phyloP scores from a whole-genome alignment of 768 basidiomycete species.

The Royoungia palumana region DNA sequence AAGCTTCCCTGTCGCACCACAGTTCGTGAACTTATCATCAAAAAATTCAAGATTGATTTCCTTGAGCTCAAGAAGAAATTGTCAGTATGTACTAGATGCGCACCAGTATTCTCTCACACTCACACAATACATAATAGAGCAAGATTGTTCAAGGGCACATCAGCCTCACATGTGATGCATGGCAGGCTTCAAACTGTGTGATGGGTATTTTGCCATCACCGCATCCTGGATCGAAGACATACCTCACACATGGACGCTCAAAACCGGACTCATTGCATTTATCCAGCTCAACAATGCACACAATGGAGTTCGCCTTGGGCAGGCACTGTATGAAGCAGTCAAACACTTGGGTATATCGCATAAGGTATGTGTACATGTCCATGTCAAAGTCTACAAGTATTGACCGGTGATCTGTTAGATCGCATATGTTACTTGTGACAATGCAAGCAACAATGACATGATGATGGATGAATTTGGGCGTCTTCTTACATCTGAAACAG shows the following conservation, averaged over 20 bases:
- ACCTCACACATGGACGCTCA: no score
- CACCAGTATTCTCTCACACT: not conserved
- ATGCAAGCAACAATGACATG: no score
- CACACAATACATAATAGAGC: not conserved
- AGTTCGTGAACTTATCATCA: not conserved
- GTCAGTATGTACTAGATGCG: not conserved
- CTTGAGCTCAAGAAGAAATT: slow-evolving; percentile 2
- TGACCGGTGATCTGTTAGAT: no score
- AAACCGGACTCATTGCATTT: not conserved
- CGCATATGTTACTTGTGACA: no score
- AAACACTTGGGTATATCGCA: slow-evolving; percentile 50
- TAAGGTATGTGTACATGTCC: not conserved
- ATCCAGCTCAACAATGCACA: not conserved
- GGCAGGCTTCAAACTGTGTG: not conserved
- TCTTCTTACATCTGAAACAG: no score
- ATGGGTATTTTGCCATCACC: not conserved
- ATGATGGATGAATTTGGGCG: no score
- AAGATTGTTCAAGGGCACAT: not conserved
- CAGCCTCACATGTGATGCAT: not conserved
- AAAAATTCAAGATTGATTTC: slow-evolving; percentile 4
- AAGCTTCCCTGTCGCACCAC: not conserved
- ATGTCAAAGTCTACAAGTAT: no score
- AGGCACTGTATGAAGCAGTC: not conserved
- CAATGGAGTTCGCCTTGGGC: not conserved
- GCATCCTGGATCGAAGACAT: no score